A percentile compares a stretch with the other conserved stretches of the same genome.
Evolutionary conservation across 371 early-diverging fungal genomes (phyloP).

Genomic region (Mucor saturninus): DNA sequence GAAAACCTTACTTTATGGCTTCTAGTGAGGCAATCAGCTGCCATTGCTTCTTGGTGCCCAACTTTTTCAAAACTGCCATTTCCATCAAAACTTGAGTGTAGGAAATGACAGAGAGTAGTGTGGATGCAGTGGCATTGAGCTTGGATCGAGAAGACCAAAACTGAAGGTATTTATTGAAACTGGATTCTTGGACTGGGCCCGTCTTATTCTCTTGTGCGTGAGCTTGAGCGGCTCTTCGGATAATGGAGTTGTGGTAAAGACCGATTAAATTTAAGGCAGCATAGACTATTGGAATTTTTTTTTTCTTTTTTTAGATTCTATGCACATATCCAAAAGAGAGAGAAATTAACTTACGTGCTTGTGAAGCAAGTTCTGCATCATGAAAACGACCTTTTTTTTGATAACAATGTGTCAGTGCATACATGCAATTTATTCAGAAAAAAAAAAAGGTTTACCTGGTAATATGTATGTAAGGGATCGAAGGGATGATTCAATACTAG

Average conservation of each 20-base stretch:
- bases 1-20: constrained; percentile 76
- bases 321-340: too few relatives aligned
- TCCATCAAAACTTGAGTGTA: constrained; percentile 84
- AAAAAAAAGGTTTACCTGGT: constrained; percentile 71
- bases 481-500: constrained; percentile 84
- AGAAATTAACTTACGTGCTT: constrained; percentile 67
- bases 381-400: constrained; percentile 86
- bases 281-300: constrained; percentile 61
- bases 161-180: constrained; percentile 84
- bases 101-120: constrained; percentile 72
- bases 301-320: too few relatives aligned
- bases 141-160: constrained; percentile 55
- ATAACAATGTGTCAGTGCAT: background rate
- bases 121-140: constrained; percentile 60
- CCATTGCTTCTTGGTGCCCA: constrained; percentile 71
- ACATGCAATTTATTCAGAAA: constrained; percentile 5
- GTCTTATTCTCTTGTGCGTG: constrained; percentile 45
- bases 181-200: constrained; percentile 54
- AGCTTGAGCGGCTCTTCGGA: constrained; percentile 65
- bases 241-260: constrained; percentile 87
- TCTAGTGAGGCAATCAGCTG: constrained; percentile 73
- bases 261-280: constrained; percentile 82
- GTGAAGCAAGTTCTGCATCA: constrained; percentile 93
- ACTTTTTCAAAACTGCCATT: constrained; percentile 79
- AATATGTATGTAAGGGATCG: constrained; percentile 90